Base-by-base conservation (phyloP, 169 alveolate genomes). In the Plasmodium inui region DNA sequence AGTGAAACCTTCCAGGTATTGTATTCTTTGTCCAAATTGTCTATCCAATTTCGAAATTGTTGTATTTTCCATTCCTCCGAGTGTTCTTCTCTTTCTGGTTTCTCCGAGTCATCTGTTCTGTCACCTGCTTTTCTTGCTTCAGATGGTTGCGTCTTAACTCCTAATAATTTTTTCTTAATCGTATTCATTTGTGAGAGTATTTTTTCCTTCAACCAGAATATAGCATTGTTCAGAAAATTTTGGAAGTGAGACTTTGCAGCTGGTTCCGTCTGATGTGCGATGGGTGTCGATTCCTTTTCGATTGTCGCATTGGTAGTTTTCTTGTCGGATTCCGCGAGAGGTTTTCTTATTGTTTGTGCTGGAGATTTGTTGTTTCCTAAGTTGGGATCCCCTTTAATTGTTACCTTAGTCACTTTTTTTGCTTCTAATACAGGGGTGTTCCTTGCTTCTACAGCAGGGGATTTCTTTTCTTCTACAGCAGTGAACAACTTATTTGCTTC, bases 21-120 rank as follows among this genome's bases (percentile, higher is more conserved):
- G 80, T 61, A 82, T 37, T 82, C 80, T 2, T 82, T 17, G 3
- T 82, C 90, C 17, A 55, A 28, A 8, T 82, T 55, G 19, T 30
- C 3, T 19, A 10, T 28, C 90, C 90, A 82, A 53, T 50, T 30
- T 9, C 17, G 12, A 39, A 71, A 82, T 19, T 82, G 80, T 17
- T 82, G 67, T 39, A 10, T 28, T 26, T 78, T 78, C 84, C 84
- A 78, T 39, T 78, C 84, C 22, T 78, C 84, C 28, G 37, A 17
- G 22, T 2, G 19, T 34, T 78, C 84, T 34, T 34, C 55, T 78
- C 0, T 39, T 41, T 78, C 12, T 41, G 41, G 41, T 34, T 28
- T 46, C 14, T 78, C 71, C 32, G 12, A 14, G 6, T 41, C 44
- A 0, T 32, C 44, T 37, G n/a, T 41, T 34, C 26, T 8, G 2